A percentile compares a stretch with the other conserved stretches of the same genome.
Evolutionary conservation across 176 grass and related monocot species (phyloP).

Genomic region (Zea mays): Zm-B73-REFERENCE-NAM-5.0 NC_050100.1:196467001-196467500

Average conservation of each 20-base stretch:
- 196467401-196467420: slow-evolving; percentile 36
- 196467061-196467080: not conserved
- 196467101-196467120: not conserved
- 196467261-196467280: not conserved
- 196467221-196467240: not conserved
- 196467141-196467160: not conserved
- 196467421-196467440: slow-evolving; percentile 16
- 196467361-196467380: slow-evolving; percentile 42
- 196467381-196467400: slow-evolving; percentile 28
- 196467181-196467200: not conserved
- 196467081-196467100: not conserved
- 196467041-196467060: not conserved
- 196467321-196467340: slow-evolving; percentile 36
- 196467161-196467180: not conserved
- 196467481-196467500: slow-evolving; percentile 78
- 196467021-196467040: not conserved
- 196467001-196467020: not conserved
- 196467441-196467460: slow-evolving; percentile 32
- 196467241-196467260: not conserved
- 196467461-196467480: slow-evolving; percentile 78
- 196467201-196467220: slow-evolving; percentile 16
- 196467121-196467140: slow-evolving; percentile 1
- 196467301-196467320: not conserved
- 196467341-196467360: slow-evolving; percentile 16
- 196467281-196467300: not conserved